Base-by-base conservation (phyloP, 1,139 yeast genomes). In the Scheffersomyces illinoinensis region DNA sequence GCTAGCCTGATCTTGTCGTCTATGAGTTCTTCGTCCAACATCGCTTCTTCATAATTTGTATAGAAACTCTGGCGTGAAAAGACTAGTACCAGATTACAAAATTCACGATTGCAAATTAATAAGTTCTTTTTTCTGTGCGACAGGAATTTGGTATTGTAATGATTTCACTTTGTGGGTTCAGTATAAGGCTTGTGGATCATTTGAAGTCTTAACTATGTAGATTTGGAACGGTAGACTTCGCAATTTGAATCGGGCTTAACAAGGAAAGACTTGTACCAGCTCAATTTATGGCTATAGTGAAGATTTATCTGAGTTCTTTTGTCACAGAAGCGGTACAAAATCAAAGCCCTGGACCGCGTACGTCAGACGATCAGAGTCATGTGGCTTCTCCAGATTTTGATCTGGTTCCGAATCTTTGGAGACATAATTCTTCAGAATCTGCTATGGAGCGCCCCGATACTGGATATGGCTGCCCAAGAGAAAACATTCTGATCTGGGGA, bases 1-100 rank as follows among this genome's bases (percentile, higher is more conserved):
- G 81, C 81, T 50, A 74, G 62, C 51, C 68, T 60, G 17, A 70
- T 61, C 64, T 76, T 76, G 55, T 77, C 80, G 23, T 67, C 63
- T 8, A 77, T 60, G 24, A 71, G 64, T 53, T 64, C 68, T 59
- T 66, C 69, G 24, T 60, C 63, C 54, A 56, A 54, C 53, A 54
- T 53, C 26, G 43, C 43, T 14, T 33, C 43, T 33, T 33, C 43
- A 33, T 33, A 47, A 33, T 33, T 33, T 33, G 43, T 33, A 14
- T 33, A 33, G 17, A 14, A 14, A 33, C 17, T 33, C 3, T 8
- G 43, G 4, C 18, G 18, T 33, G 43, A 33, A 12, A 33, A 33
- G 43, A 12, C 4, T 33, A 33, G 43, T 21, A 33, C 12, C 43
- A 33, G 43, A 33, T 33, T 10, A 50, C 53, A 12, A 33, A 33